These are phyloP conservation scores for Phytophthora tentaculata DNA, from an alignment of 352 stramenopile species.

Conservation along the genomic window DNA sequence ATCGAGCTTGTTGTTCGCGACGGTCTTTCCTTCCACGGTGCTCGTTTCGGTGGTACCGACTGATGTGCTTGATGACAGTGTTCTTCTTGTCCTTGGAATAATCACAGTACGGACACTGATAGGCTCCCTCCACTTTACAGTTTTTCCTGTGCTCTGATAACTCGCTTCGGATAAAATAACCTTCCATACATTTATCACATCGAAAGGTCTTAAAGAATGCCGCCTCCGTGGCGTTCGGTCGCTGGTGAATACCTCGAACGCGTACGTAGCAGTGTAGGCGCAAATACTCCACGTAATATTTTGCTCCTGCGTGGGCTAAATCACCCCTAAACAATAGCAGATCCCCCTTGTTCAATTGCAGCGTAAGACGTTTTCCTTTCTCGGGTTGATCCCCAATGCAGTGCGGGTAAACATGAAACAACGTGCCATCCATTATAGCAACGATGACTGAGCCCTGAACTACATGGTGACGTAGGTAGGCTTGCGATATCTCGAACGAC, in stretches of 20 bases:
- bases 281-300: not conserved
- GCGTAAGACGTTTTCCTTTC: not conserved
- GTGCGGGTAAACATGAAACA: not conserved
- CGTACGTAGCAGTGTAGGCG: not conserved
- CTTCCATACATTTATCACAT: not conserved
- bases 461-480: not conserved
- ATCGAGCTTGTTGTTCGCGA: not conserved
- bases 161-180: not conserved
- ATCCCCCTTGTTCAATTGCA: not conserved
- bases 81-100: not conserved
- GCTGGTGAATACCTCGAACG: not conserved
- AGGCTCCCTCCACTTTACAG: not conserved
- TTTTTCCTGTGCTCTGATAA: no score
- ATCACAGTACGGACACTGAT: not conserved
- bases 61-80: not conserved
- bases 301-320: not conserved
- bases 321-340: not conserved
- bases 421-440: not conserved
- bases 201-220: not conserved
- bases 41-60: not conserved
- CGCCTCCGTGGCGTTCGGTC: not conserved
- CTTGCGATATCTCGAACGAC: not conserved
- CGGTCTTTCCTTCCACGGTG: not conserved
- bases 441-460: not conserved
- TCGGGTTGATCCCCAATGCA: not conserved